Conservation (phyloP, 2,329 filamentous ascomycete genomes). For the Pseudogymnoascus sp. region DNA sequence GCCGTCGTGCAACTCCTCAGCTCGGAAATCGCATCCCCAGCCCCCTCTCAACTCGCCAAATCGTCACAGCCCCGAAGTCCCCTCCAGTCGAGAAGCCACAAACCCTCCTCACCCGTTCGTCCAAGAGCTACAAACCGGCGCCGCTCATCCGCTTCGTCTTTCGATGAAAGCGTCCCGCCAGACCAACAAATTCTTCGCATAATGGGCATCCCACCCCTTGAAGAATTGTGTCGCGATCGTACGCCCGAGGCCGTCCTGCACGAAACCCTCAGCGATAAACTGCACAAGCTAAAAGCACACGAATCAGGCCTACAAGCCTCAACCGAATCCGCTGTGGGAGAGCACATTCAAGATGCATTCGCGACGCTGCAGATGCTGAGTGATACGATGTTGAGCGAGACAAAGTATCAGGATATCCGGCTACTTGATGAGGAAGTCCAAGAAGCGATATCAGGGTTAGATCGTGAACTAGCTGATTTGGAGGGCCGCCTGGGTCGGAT, state of each 20-base stretch:
- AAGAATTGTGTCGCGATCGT: constrained; percentile 25
- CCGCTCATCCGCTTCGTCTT: constrained; percentile 32
- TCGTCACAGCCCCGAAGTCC: constrained; percentile 12
- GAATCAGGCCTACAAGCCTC: constrained; percentile 40
- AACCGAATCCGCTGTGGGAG: constrained; percentile 39
- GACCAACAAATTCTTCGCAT: constrained; percentile 39
- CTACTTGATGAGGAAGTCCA: constrained; percentile 49
- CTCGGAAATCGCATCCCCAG: constrained; percentile 32
- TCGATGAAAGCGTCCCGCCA: constrained; percentile 31
- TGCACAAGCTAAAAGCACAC: constrained; percentile 38
- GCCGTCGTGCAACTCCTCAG: constrained; percentile 38
- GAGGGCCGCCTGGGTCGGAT: constrained; percentile 29
- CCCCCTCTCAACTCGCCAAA: constrained; percentile 12
- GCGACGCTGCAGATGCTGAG: constrained; percentile 42
- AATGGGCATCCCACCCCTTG: constrained; percentile 39
- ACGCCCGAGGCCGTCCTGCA: constrained; percentile 24
- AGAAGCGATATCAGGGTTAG: constrained; percentile 36
- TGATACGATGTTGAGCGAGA: constrained; percentile 48
- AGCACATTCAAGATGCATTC: constrained; percentile 41
- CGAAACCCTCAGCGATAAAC: constrained; percentile 31
- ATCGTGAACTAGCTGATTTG: constrained; percentile 32
- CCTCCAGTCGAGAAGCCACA: constrained; percentile 16
- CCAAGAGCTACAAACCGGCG: constrained; percentile 19
- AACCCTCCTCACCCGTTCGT: constrained; percentile 21
- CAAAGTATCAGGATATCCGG: constrained; percentile 39